phyloP scores from a whole-genome alignment of 192 early-diverging fungal species.

The Spinellus fusiger region DNA sequence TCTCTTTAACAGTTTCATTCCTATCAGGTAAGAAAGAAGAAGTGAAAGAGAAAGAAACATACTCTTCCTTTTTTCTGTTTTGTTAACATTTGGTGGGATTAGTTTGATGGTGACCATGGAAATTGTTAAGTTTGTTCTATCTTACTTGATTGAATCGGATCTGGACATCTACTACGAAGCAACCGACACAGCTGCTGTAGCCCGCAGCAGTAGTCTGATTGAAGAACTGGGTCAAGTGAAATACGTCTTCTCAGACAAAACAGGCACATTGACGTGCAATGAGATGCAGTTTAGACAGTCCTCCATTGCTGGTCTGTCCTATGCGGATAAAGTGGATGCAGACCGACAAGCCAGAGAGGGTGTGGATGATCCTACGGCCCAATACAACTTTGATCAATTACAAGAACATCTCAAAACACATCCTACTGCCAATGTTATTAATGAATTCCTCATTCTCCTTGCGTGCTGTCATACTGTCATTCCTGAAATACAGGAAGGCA shows the following conservation, averaged over 20 bases:
- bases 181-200: conserved; percentile 88
- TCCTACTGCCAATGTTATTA: conserved; percentile 59
- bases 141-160: conserved; percentile 84
- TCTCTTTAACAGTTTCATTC: conserved; percentile 98
- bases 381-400: conserved; percentile 60
- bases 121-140: conserved; percentile 90
- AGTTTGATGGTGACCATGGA: conserved; percentile 99
- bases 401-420: conserved; percentile 52
- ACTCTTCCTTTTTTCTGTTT: not conserved
- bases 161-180: conserved; percentile 95
- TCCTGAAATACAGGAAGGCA: conserved; percentile 66
- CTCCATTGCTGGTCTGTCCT: conserved; percentile 87
- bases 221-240: conserved; percentile 94
- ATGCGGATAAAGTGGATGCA: conserved; percentile 87
- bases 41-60: not conserved
- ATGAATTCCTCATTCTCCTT: conserved; percentile 87
- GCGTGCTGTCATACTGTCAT: conserved; percentile 98
- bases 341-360: conserved; percentile 79
- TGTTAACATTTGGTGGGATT: conserved; percentile 25
- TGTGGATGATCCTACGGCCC: conserved; percentile 50
- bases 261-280: conserved; percentile 81
- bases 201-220: conserved; percentile 86
- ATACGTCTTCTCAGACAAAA: conserved; percentile 98
- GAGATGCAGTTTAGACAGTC: conserved; percentile 87
- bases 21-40: conserved; percentile 61